Percentiles rank a stretch among this genome's conserved stretches.
Conservation (phyloP, 169 alveolate genomes). For the Plasmodium gonderi region DNA sequence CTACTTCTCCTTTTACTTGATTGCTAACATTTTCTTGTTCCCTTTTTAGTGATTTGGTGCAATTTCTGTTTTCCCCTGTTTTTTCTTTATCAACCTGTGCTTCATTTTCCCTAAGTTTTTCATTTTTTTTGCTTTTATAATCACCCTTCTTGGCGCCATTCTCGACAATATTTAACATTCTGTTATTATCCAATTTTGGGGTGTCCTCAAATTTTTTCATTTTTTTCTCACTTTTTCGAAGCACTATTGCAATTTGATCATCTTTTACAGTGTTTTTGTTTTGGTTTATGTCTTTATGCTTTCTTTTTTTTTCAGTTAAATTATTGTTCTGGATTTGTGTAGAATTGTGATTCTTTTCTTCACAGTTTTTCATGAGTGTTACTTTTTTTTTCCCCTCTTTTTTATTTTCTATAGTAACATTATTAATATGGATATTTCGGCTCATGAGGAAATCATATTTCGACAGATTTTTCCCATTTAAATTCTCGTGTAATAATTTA, state of each 20-base stretch:
- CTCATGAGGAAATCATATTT: slow-evolving; percentile 62
- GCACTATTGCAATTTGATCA: background rate
- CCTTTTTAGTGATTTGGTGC: background rate
- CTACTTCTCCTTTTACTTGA: background rate
- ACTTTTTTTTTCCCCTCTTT: slow-evolving; percentile 4
- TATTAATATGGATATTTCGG: slow-evolving; percentile 9
- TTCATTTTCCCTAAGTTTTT: background rate
- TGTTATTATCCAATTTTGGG: background rate
- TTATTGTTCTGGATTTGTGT: background rate
- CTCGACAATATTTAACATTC: background rate
- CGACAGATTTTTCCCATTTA: slow-evolving; percentile 16
- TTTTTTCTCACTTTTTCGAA: background rate
- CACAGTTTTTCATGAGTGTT: background rate
- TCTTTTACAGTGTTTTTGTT: background rate
- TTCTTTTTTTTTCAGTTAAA: slow-evolving; percentile 26
- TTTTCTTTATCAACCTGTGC: background rate
- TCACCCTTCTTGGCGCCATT: background rate
- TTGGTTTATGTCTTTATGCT: slow-evolving; percentile 16
- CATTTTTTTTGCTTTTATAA: background rate
- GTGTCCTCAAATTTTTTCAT: background rate
- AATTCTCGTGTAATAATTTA: background rate
- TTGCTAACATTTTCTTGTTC: background rate
- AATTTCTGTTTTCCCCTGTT: slow-evolving; percentile 4
- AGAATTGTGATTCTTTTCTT: slow-evolving; percentile 1
- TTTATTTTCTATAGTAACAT: slow-evolving; percentile 18